A percentile compares a stretch with the other conserved stretches of the same genome.
Evolutionary conservation across 2,329 filamentous ascomycete genomes (phyloP).

Genomic region (Knoxdaviesia proteae): DNA sequence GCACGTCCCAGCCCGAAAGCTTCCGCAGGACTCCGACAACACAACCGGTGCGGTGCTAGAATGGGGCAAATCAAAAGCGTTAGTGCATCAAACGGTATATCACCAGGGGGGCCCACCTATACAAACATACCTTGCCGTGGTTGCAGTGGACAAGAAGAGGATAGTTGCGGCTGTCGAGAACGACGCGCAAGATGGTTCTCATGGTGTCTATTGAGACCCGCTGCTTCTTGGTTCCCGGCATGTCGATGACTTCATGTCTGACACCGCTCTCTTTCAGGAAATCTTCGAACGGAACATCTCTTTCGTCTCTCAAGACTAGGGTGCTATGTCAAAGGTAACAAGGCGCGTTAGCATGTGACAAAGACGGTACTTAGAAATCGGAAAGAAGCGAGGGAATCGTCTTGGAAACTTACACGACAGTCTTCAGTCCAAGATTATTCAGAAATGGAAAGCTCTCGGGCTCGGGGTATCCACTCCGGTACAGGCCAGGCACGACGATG

Average conservation of each 20-base stretch:
- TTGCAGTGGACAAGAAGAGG: slow-evolving; percentile 83
- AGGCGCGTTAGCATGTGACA: not conserved
- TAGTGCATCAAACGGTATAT: not conserved
- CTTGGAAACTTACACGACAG: slow-evolving; percentile 42
- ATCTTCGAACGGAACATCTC: slow-evolving; percentile 24
- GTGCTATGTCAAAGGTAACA: slow-evolving; percentile 20
- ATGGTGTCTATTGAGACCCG: slow-evolving; percentile 47
- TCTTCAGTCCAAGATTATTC: slow-evolving; percentile 47
- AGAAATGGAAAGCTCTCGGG: slow-evolving; percentile 51
- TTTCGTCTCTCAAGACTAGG: slow-evolving; percentile 40
- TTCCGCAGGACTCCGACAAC: slow-evolving; percentile 66
- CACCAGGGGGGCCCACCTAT: not conserved
- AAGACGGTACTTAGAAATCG: not conserved
- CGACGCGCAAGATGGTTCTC: slow-evolving; percentile 46
- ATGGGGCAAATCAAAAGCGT: not conserved
- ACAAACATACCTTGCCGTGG: slow-evolving; percentile 47
- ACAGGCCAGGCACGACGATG: slow-evolving; percentile 51
- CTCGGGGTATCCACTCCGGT: slow-evolving; percentile 63
- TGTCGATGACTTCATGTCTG: slow-evolving; percentile 51
- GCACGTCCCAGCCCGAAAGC: slow-evolving; percentile 43
- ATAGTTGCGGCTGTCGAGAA: slow-evolving; percentile 53
- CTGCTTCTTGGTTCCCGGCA: slow-evolving; percentile 76
- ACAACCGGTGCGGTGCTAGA: slow-evolving; percentile 68
- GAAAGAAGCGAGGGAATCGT: not conserved
- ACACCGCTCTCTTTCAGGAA: slow-evolving; percentile 52